phyloP scores from a whole-genome alignment of 768 basidiomycete genomes.

The Exsudoporus frostii region DNA sequence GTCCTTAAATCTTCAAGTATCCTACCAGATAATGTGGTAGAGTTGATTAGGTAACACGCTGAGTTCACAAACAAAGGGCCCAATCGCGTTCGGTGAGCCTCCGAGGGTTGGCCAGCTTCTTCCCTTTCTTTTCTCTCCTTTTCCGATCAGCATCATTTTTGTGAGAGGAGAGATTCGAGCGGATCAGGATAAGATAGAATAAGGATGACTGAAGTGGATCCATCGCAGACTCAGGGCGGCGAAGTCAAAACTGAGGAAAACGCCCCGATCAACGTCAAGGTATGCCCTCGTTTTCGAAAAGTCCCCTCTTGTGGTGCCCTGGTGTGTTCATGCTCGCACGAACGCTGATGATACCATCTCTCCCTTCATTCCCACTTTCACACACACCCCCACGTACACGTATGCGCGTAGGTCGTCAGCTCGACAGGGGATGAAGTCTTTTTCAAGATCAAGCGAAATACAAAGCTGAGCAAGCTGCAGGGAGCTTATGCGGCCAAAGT shows the following conservation, averaged over 20 bases:
- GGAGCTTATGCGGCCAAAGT: constrained; percentile 91
- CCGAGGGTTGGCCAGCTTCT: neutral
- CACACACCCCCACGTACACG: neutral
- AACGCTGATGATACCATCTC: neutral
- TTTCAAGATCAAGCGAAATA: constrained; percentile 96
- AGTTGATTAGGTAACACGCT: constrained; percentile 12
- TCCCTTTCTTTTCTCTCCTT: neutral
- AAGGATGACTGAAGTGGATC: constrained; percentile 13
- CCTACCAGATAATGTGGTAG: neutral
- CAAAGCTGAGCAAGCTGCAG: constrained; percentile 89
- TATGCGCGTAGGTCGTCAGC: constrained; percentile 57
- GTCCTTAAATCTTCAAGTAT: neutral
- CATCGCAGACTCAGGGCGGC: constrained; percentile 30
- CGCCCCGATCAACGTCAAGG: constrained; percentile 78
- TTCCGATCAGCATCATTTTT: neutral
- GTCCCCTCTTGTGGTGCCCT: neutral
- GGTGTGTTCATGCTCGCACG: neutral
- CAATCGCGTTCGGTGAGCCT: neutral
- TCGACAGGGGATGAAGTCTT: constrained; percentile 84
- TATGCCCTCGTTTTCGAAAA: constrained; percentile 27
- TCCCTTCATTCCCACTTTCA: neutral
- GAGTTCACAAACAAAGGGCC: neutral
- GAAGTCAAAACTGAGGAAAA: constrained; percentile 55
- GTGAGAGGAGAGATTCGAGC: neutral
- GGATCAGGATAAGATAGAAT: neutral